Conservation (phyloP, 1,139 yeast genomes). For the Taphrina populina region DNA sequence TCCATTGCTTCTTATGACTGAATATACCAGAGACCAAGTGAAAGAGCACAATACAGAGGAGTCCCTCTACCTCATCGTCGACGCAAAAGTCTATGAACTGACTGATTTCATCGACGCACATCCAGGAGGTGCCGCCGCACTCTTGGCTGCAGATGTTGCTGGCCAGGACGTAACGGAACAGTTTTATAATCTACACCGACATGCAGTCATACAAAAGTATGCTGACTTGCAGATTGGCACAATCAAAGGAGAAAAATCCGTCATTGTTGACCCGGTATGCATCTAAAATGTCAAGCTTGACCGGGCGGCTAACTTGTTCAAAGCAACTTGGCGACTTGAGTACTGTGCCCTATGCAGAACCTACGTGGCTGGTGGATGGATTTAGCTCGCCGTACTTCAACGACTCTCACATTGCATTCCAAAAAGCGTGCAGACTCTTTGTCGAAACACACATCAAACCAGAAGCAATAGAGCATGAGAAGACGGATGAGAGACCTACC, state of each 20-base stretch:
- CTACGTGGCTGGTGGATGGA: conserved; percentile 50
- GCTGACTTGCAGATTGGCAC: conserved; percentile 26
- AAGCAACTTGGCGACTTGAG: conserved; percentile 46
- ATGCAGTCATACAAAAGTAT: conserved; percentile 24
- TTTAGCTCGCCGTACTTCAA: conserved; percentile 48
- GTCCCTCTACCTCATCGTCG: conserved; percentile 31
- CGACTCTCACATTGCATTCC: conserved; percentile 47
- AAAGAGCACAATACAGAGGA: conserved; percentile 30
- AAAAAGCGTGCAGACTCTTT: conserved; percentile 48
- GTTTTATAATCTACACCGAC: conserved; percentile 29
- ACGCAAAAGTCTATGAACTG: conserved; percentile 68
- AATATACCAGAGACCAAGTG: conserved; percentile 29
- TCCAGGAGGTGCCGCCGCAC: conserved; percentile 98
- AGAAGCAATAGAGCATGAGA: conserved; percentile 50
- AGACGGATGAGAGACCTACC: conserved; percentile 35
- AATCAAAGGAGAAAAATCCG: conserved; percentile 24
- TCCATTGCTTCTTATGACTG: too few species aligned
- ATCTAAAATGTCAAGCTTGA: neutral
- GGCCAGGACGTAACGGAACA: conserved; percentile 49
- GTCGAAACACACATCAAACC: conserved; percentile 48
- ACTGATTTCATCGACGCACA: conserved; percentile 87
- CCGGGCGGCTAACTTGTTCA: neutral
- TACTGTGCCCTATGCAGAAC: conserved; percentile 49
- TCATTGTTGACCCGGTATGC: conserved; percentile 6
- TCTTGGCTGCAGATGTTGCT: conserved; percentile 66